Conservation (phyloP, 805 yeast genomes). For the Suhomyces kilbournensis region DNA sequence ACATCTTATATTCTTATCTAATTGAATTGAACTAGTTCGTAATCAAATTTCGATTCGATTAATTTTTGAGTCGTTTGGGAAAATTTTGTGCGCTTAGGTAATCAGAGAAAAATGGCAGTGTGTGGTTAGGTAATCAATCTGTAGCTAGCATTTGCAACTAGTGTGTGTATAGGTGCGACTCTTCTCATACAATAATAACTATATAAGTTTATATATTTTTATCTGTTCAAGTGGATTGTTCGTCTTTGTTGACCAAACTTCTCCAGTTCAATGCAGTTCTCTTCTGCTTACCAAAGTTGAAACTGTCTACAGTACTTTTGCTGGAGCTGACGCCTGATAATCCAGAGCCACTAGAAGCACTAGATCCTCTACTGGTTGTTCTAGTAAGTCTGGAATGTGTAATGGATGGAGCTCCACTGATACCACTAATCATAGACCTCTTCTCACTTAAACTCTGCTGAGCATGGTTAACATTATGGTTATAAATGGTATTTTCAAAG, state of each 20-base stretch:
- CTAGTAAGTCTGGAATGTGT: constrained; percentile 23
- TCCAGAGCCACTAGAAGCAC: constrained; percentile 26
- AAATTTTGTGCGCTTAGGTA: constrained; percentile 3
- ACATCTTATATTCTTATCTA: constrained; percentile 32
- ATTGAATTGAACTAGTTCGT: background rate
- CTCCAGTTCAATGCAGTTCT: constrained; percentile 42
- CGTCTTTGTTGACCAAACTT: constrained; percentile 12
- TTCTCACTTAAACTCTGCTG: constrained; percentile 18
- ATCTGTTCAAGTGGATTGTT: background rate
- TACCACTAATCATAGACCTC: constrained; percentile 13
- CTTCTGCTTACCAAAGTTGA: constrained; percentile 16
- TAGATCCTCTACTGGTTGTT: constrained; percentile 17
- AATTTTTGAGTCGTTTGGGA: background rate
- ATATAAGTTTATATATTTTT: no score
- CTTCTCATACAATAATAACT: background rate
- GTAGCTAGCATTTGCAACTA: background rate
- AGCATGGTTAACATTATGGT: constrained; percentile 17
- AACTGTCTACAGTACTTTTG: constrained; percentile 11
- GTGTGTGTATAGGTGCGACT: background rate
- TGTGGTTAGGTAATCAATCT: background rate
- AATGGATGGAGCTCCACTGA: constrained; percentile 11
- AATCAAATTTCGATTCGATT: background rate
- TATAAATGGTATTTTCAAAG: constrained; percentile 26
- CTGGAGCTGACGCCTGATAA: constrained; percentile 26
- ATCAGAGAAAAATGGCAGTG: background rate